Evolutionary conservation across 1,284 basidiomycete species (phyloP).

Genomic region (Cutaneotrichosporon mucoides): DNA sequence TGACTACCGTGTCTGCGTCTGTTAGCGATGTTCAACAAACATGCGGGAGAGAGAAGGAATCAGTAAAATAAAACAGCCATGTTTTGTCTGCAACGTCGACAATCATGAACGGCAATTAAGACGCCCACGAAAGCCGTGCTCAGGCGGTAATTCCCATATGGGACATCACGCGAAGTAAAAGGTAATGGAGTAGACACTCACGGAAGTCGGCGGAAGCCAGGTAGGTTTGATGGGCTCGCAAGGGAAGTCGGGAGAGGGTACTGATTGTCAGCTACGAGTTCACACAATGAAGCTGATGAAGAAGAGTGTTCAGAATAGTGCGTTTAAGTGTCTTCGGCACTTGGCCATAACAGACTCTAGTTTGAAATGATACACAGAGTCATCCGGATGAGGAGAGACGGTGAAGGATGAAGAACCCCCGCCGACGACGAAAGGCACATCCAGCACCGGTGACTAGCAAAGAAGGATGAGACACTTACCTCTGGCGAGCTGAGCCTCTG

Average conservation of each 20-base stretch:
- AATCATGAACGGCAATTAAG: slow-evolving; percentile 29
- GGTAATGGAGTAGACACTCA: slow-evolving; percentile 13
- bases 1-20: slow-evolving; percentile 3
- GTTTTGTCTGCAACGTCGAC: slow-evolving; percentile 43
- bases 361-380: slow-evolving; percentile 49
- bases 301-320: slow-evolving; percentile 40
- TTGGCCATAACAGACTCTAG: slow-evolving; percentile 51
- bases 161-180: slow-evolving; percentile 45
- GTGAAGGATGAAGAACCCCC: slow-evolving; percentile 1
- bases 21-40: slow-evolving; percentile 18
- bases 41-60: slow-evolving; percentile 17
- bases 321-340: slow-evolving; percentile 49
- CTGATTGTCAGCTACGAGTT: slow-evolving; percentile 4
- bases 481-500: slow-evolving; percentile 8
- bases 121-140: slow-evolving; percentile 31
- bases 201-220: neutral
- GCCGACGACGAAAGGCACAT: neutral
- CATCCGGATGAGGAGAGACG: slow-evolving; percentile 32
- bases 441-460: slow-evolving; percentile 1
- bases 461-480: slow-evolving; percentile 7
- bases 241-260: neutral
- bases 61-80: slow-evolving; percentile 51
- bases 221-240: slow-evolving; percentile 11
- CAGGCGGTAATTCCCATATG: slow-evolving; percentile 51
- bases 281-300: neutral